Conservation (phyloP, 257 asterid genomes). For the Forsythia viridissima region DNA sequence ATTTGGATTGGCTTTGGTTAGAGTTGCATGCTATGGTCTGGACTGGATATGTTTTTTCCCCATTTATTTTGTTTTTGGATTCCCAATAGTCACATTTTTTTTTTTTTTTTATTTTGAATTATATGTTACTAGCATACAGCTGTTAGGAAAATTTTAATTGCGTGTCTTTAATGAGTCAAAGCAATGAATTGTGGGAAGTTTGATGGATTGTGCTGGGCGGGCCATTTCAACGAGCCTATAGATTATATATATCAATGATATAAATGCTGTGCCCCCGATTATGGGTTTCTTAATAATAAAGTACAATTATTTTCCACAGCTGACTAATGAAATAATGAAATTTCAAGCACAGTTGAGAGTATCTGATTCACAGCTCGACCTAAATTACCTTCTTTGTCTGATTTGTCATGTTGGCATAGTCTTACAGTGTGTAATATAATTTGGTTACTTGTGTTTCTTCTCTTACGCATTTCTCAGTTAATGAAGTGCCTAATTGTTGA, state of each 20-base stretch:
- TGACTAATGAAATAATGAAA: not conserved
- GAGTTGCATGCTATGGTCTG: not conserved
- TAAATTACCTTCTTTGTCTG: not conserved
- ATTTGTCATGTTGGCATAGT: not conserved
- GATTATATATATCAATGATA: not conserved
- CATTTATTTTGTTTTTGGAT: not conserved
- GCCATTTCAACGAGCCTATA: not conserved
- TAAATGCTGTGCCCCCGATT: not conserved
- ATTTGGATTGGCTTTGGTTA: not conserved
- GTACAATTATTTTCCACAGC: not conserved
- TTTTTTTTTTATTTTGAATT: not conserved
- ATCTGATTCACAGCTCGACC: not conserved
- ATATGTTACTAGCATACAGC: not conserved
- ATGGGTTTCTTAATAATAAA: not conserved
- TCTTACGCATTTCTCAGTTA: not conserved
- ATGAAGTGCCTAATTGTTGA: constrained; percentile 25
- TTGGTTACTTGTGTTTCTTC: not conserved
- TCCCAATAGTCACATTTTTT: not conserved
- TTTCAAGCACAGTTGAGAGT: not conserved
- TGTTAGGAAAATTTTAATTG: not conserved
- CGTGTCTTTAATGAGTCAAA: not conserved
- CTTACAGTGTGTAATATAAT: not conserved
- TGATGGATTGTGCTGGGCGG: not conserved
- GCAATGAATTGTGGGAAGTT: not conserved
- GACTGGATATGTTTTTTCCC: not conserved